These are phyloP conservation scores for Boeremia lycopersici DNA, from an alignment of 2,329 filamentous ascomycete genomes.

Conservation along the genomic window DNA sequence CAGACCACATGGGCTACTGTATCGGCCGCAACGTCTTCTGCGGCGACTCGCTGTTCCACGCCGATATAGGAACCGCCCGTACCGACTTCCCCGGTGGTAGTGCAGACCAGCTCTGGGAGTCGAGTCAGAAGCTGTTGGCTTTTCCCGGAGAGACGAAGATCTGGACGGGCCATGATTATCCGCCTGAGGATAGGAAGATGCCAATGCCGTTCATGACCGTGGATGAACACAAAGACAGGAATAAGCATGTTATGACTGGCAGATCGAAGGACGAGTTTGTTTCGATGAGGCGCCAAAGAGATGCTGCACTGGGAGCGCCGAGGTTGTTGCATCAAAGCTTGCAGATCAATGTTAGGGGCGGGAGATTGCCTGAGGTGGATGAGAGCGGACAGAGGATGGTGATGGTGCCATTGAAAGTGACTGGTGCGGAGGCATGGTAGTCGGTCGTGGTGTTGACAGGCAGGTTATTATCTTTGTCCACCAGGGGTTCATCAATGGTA, in stretches of 20 bases:
- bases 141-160: conserved; percentile 39
- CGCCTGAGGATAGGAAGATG: conserved; percentile 23
- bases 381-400: conserved; percentile 4
- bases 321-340: conserved; percentile 47
- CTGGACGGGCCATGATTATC: conserved; percentile 48
- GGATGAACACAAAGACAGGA: conserved; percentile 38
- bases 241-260: conserved; percentile 43
- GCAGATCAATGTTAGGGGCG: conserved; percentile 51
- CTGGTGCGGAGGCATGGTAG: not conserved
- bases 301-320: conserved; percentile 39
- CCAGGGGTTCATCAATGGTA: too few relatives aligned
- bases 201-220: conserved; percentile 45
- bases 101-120: conserved; percentile 34
- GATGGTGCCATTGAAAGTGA: not conserved
- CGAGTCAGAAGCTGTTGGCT: conserved; percentile 33
- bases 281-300: conserved; percentile 36
- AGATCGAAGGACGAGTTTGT: conserved; percentile 43
- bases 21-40: conserved; percentile 54
- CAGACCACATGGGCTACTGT: conserved; percentile 65
- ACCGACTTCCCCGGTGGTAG: conserved; percentile 47
- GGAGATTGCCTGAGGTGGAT: conserved; percentile 34
- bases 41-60: conserved; percentile 46
- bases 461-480: too few relatives aligned
- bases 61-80: conserved; percentile 42
- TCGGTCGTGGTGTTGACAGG: too few relatives aligned